Evolutionary conservation across 1,284 basidiomycete species (phyloP), one percentile per base, ranked within the genome.

Genomic region (Cryptococcus deneoformans): DNA sequence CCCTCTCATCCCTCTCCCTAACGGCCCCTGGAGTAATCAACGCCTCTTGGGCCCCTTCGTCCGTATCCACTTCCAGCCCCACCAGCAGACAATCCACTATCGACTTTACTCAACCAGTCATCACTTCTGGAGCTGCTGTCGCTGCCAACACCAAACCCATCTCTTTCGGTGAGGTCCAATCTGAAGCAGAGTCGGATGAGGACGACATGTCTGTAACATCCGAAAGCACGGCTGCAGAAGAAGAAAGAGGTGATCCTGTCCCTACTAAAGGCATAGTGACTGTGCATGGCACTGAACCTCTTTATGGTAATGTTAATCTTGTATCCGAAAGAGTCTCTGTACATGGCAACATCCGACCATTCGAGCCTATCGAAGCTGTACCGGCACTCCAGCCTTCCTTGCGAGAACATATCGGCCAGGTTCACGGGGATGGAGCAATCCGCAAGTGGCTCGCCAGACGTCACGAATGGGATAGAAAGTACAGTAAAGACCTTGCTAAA

Each of bases 241-340:
- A 38, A 11, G 56, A 61, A 43, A 45, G 46, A 29, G 50, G 43
- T 7, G 54, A 52, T 9, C 29, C 43, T n/a, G 45, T 45, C 8
- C 56, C 53, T 7, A 50, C 44, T 37, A 66, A 40, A 39, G 65
- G 66, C 2, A 54, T 69, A 11, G 68, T 77, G 45, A 69, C 64
- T 2, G 73, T 77, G 5, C 64, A 58, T 0, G 77, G 77, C 2
- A 53, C 46, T 2, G 68, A 72, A 52, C 76, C 76, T 0, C 45
- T 53, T 5, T 72, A 72, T 42, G 66, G 75, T 36, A 48, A 56
- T 1, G 50, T 45, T 6, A 76, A 80, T 53, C 87, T 88, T 80
- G 87, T 97, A 57, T 83, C 92, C n/a, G 92, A 97, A 76, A 85
- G 94, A 6, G 85, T 97, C 10, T 86, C 87, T 29, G 87, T 87